Base-by-base conservation (phyloP, 306 rosid species). In the Pueraria montana region DNA sequence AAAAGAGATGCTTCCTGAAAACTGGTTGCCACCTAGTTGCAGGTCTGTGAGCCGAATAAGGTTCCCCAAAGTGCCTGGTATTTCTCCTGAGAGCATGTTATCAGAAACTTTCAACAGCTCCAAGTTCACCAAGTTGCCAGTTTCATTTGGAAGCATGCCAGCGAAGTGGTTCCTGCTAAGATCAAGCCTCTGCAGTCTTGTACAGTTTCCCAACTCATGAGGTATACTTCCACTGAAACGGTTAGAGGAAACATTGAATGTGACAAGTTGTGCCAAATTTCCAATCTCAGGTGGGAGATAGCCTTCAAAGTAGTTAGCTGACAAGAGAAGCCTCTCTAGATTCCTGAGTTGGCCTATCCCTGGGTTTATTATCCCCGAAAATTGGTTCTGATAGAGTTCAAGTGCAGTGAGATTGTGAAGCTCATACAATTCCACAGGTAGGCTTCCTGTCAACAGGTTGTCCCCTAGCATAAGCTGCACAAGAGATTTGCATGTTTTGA, bases 381-480 rank as follows among this genome's bases (percentile, higher is more conserved):
- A 92, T 5, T 58, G 85, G 77, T 92, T 92, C 50, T 86, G 89
- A 72, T 59, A 77, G 62, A 91, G 89, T 63, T 91, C 97, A 32
- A 92, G 97, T 17, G 93, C 93, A 21, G 92, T 83, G 71, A 92
- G 93, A 84, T 88, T 92, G 63, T 89, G 87, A 82, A 91, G 92
- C 48, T 86, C 82, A 64, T 82, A 85, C 13, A 92, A 68, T 73
- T 92, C 94, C 80, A 82, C 77, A 78, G 93, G 92, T 59, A 90
- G 76, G 71, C 89, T 89, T 82, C 97, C 97, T 34, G 92, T 80
- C 43, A 92, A 85, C 26, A 17, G 74, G 81, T 92, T 90, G 61
- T 85, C 87, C 76, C 97, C 97, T 14, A 92, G 78, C 97, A 91
- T 90, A 68, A 92, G 91, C 85, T 92, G 94, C 80, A 84, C 84